Percentiles rank a stretch among this genome's conserved stretches.
These are phyloP conservation scores for Stephania japonica DNA, from an alignment of 164 flowering plant species.

Conservation along the genomic window DNA sequence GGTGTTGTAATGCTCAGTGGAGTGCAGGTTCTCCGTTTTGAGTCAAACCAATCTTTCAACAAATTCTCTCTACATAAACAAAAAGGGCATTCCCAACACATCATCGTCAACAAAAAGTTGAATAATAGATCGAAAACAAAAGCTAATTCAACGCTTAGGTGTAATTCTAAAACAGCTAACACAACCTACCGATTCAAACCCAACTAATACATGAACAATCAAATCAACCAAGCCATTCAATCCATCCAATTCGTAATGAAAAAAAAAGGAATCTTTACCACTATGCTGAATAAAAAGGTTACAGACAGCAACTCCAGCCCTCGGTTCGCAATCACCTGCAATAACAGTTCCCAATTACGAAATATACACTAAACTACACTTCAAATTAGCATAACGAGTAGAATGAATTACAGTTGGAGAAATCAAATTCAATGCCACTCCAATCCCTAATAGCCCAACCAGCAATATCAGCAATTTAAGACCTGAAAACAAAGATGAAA, in stretches of 20 bases:
- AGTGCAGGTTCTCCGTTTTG: no score
- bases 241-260: background rate
- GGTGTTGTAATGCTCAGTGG: no score
- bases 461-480: conserved; percentile 48
- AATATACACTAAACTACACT: background rate
- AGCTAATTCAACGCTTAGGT: background rate
- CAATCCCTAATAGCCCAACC: conserved; percentile 50
- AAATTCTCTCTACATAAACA: background rate
- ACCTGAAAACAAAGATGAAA: conserved; percentile 35
- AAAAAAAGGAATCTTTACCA: conserved; percentile 40
- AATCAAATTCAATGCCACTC: conserved; percentile 39
- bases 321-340: conserved; percentile 68
- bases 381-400: background rate
- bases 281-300: conserved; percentile 55
- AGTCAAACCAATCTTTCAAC: no score
- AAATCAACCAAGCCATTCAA: background rate
- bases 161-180: background rate
- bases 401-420: conserved; percentile 54
- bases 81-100: background rate
- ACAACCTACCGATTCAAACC: background rate
- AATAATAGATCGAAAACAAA: no score
- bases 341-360: background rate
- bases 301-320: conserved; percentile 79
- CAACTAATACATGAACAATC: background rate
- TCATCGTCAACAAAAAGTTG: background rate